Evolutionary conservation across 1,284 basidiomycete genomes (phyloP), one percentile per base, ranked within the genome.

Genomic region (Marasmius sp.): DNA sequence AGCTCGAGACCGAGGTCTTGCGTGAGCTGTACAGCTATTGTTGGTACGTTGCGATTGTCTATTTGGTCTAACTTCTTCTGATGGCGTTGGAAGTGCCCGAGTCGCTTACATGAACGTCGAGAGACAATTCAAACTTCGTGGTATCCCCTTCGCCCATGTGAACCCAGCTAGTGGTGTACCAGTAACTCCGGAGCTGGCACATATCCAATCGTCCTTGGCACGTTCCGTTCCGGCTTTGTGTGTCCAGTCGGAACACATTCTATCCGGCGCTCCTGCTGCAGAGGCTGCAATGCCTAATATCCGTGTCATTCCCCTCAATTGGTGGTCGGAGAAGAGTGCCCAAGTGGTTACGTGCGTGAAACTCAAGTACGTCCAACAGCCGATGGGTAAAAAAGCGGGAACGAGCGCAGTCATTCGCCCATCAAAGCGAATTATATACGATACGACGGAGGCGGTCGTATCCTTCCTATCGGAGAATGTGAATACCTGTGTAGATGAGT

Each of bases 271-370:
- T 1, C 88, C 89, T 3, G 91, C 92, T 1, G 89, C 88, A n/a
- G 92, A 94, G 69, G 92, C 93, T 3, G 93, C 93, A 7, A 92
- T 94, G 87, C 89, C 91, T 6, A 95, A 94, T 71, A 93, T 97
- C 57, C 89, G 89, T 49, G 86, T 97, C 58, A 89, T 93, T 64
- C 89, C 95, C 5, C 81, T 93, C 33, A 89, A 94, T 67, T 97
- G 95, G 94, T 95, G 94, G 93, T 89, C 89, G 36, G 86, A 88
- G 51, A 84, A 87, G 64, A 85, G 85, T 63, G 88, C 87, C 0
- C 78, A 91, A 77, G 91, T 94, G 11, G 86, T 93, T 16, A 95
- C 92, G 0, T 92, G 91, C 64, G 91, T 95, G 34, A 93, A 93
- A 70, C 80, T 95, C 33, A 93, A 93, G 72, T 93, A 93, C 69